Evolutionary conservation across 345 rosid species (phyloP).

Genomic region (Conringia planisiliqua): DNA sequence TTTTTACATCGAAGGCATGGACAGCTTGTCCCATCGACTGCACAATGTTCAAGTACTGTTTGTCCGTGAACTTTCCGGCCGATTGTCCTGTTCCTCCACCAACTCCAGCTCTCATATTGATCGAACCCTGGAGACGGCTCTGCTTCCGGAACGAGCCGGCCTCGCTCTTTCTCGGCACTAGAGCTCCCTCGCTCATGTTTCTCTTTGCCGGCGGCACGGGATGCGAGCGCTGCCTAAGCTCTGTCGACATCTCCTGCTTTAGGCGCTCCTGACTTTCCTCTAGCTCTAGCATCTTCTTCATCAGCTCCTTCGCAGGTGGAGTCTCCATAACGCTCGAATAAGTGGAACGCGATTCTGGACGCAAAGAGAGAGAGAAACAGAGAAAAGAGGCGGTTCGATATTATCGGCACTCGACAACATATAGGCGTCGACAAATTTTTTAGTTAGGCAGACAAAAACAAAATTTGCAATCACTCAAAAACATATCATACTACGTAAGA

Average conservation of each 20-base stretch:
- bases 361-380: background rate
- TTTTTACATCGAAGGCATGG: conserved; percentile 59
- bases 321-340: conserved; percentile 32
- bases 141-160: conserved; percentile 62
- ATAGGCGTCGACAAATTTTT: background rate
- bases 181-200: conserved; percentile 33
- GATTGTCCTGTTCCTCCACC: conserved; percentile 43
- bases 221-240: conserved; percentile 63
- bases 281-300: conserved; percentile 82
- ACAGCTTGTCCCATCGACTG: conserved; percentile 93
- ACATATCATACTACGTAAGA: conserved; percentile 10
- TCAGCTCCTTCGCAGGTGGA: conserved; percentile 73
- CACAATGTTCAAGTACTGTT: conserved; percentile 75
- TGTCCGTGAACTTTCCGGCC: conserved; percentile 54
- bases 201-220: conserved; percentile 66
- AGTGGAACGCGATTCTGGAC: background rate
- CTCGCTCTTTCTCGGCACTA: conserved; percentile 48
- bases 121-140: conserved; percentile 39
- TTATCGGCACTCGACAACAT: conserved; percentile 13
- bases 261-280: conserved; percentile 84
- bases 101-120: conserved; percentile 25
- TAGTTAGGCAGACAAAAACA: conserved; percentile 4
- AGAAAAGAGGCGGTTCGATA: background rate
- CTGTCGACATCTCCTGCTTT: conserved; percentile 63
- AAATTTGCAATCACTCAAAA: background rate